phyloP scores from a whole-genome alignment of 2,329 filamentous ascomycete genomes.

The Pseudogymnoascus sp. region DNA sequence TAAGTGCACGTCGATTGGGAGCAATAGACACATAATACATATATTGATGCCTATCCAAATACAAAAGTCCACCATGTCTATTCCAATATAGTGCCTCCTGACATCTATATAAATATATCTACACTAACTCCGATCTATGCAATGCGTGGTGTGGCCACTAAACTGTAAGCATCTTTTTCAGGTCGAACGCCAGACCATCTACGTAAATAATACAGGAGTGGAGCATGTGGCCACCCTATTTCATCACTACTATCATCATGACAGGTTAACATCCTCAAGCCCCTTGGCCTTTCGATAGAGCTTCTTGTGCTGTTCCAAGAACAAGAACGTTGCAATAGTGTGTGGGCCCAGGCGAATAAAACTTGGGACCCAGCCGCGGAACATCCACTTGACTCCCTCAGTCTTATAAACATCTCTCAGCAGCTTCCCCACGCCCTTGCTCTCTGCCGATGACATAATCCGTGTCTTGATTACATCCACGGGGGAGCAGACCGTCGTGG shows the following conservation, averaged over 20 bases:
- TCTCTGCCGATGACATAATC: conserved; percentile 63
- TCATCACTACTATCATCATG: not conserved
- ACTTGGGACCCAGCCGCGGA: conserved; percentile 81
- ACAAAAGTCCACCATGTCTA: not conserved
- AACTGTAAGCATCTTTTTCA: conserved; percentile 1
- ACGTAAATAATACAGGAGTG: conserved; percentile 1
- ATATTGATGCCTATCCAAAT: not conserved
- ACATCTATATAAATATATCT: not conserved
- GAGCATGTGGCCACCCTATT: not conserved
- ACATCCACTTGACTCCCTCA: conserved; percentile 75
- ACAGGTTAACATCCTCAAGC: conserved; percentile 16
- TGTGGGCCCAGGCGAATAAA: conserved; percentile 63
- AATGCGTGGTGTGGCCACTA: conserved; percentile 1
- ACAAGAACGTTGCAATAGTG: conserved; percentile 80
- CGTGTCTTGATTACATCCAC: conserved; percentile 86
- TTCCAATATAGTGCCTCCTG: not conserved
- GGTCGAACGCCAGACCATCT: not conserved
- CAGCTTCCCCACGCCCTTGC: conserved; percentile 46
- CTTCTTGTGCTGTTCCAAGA: conserved; percentile 80
- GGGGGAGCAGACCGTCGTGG: conserved; percentile 75
- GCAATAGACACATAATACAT: not conserved
- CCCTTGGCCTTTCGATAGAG: conserved; percentile 51
- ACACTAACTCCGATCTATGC: not conserved
- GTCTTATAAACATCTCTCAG: conserved; percentile 58
- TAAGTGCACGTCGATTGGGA: not conserved